Evolutionary conservation across 2,329 filamentous ascomycete genomes (phyloP).

Genomic region (Fusarium burgessii): DNA sequence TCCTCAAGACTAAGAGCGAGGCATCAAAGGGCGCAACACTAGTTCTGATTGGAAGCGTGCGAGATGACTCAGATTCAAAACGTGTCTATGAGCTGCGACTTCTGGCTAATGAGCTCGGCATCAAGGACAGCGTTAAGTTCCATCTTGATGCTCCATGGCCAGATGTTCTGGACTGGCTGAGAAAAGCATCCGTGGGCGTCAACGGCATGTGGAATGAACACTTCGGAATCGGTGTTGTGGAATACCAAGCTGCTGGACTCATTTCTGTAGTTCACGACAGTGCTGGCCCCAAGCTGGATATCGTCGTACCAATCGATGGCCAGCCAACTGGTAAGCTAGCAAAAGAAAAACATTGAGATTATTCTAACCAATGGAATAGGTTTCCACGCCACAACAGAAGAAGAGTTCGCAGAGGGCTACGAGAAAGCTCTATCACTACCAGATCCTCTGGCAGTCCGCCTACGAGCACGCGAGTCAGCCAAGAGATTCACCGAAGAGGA

Average conservation of each 20-base stretch:
- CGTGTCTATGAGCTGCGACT: conserved; percentile 90
- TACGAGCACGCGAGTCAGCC: conserved; percentile 81
- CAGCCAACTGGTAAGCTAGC: conserved; percentile 75
- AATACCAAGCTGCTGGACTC: conserved; percentile 95
- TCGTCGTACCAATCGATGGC: conserved; percentile 84
- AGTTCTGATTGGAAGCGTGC: conserved; percentile 91
- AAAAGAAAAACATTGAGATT: background rate
- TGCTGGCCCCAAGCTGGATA: conserved; percentile 92
- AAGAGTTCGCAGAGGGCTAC: conserved; percentile 85
- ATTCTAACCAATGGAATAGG: conserved; percentile 60
- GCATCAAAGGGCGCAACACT: conserved; percentile 72
- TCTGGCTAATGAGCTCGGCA: conserved; percentile 85
- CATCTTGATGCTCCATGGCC: conserved; percentile 91
- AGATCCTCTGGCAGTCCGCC: conserved; percentile 79
- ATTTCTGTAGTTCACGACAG: conserved; percentile 94
- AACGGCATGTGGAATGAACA: conserved; percentile 99
- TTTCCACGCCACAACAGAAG: conserved; percentile 83
- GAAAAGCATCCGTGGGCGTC: conserved; percentile 83
- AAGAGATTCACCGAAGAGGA: conserved; percentile 88
- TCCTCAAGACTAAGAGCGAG: conserved; percentile 67
- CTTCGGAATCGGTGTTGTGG: conserved; percentile 97
- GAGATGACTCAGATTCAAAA: conserved; percentile 83
- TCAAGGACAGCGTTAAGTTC: conserved; percentile 88
- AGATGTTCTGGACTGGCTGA: conserved; percentile 83
- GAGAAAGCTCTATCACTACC: conserved; percentile 78